Evolutionary conservation across 441 rosid genomes (phyloP).

Genomic region (Kokia cookei): DNA sequence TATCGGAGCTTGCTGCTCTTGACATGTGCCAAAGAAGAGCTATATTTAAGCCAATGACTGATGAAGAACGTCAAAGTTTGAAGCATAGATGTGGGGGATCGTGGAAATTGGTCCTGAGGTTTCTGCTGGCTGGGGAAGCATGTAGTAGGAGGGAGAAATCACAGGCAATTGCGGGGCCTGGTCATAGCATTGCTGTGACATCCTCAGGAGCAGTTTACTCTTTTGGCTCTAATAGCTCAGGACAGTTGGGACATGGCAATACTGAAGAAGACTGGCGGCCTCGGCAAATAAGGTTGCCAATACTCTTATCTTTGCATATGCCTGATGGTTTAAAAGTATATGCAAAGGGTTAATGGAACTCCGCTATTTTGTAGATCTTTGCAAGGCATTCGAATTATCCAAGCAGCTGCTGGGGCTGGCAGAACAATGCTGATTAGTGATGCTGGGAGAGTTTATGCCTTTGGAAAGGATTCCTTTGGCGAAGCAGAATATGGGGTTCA

Average conservation of each 20-base stretch:
- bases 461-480: conserved; percentile 79
- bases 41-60: conserved; percentile 75
- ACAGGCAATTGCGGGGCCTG: conserved; percentile 91
- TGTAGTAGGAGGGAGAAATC: conserved; percentile 93
- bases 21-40: conserved; percentile 90
- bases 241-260: conserved; percentile 88
- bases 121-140: conserved; percentile 86
- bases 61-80: conserved; percentile 58
- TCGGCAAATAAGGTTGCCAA: conserved; percentile 68
- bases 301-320: conserved; percentile 26
- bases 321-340: conserved; percentile 22
- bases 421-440: conserved; percentile 96
- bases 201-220: conserved; percentile 67
- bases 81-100: conserved; percentile 91
- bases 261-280: conserved; percentile 73
- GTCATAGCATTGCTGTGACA: conserved; percentile 87
- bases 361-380: conserved; percentile 80
- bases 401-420: conserved; percentile 93
- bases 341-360: conserved; percentile 38
- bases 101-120: conserved; percentile 89
- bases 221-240: conserved; percentile 79
- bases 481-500: conserved; percentile 63
- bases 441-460: conserved; percentile 72
- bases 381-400: conserved; percentile 88
- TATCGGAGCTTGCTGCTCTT: conserved; percentile 94